Evolutionary conservation across 768 basidiomycete species (phyloP).

Genomic region (Rhodotorula babjevae): DNA sequence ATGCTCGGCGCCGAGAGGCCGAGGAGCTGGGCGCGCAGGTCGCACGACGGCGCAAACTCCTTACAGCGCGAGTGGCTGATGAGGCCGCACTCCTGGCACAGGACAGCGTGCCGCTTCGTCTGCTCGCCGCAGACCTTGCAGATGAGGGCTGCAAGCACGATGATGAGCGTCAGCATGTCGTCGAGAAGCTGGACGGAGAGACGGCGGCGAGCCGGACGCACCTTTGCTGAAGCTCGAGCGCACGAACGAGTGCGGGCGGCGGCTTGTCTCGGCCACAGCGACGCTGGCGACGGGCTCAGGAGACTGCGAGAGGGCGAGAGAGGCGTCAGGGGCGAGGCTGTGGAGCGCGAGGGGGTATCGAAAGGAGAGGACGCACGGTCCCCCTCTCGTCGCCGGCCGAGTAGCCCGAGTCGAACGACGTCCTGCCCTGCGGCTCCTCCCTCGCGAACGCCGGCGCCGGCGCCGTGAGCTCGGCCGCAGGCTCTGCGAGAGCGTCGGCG

Average conservation of each 20-base stretch:
- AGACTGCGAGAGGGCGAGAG: not conserved
- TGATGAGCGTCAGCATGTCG: too few relatives aligned
- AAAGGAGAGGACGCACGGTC: not conserved
- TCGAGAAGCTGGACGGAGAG: too few relatives aligned
- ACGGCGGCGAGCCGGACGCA: not conserved
- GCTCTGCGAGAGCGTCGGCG: not conserved
- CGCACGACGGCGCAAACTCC: slow-evolving; percentile 36
- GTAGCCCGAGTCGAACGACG: slow-evolving; percentile 17
- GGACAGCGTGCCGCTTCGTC: slow-evolving; percentile 78
- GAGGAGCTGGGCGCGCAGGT: slow-evolving; percentile 37
- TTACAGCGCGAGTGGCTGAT: slow-evolving; percentile 59
- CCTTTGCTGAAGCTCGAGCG: not conserved
- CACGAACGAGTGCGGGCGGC: not conserved
- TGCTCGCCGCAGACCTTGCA: slow-evolving; percentile 75
- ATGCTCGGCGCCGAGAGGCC: not conserved
- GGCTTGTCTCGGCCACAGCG: not conserved
- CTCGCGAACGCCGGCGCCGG: not conserved
- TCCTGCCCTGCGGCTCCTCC: not conserved
- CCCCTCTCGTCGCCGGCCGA: not conserved
- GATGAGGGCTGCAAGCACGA: slow-evolving; percentile 60
- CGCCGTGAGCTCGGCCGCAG: slow-evolving; percentile 2
- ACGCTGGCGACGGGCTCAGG: not conserved
- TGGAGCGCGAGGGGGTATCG: not conserved
- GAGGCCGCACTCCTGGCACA: slow-evolving; percentile 84
- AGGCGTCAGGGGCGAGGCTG: not conserved